Base-by-base conservation (phyloP, 129 eudicot genomes). In the Glebionis coronaria region DNA sequence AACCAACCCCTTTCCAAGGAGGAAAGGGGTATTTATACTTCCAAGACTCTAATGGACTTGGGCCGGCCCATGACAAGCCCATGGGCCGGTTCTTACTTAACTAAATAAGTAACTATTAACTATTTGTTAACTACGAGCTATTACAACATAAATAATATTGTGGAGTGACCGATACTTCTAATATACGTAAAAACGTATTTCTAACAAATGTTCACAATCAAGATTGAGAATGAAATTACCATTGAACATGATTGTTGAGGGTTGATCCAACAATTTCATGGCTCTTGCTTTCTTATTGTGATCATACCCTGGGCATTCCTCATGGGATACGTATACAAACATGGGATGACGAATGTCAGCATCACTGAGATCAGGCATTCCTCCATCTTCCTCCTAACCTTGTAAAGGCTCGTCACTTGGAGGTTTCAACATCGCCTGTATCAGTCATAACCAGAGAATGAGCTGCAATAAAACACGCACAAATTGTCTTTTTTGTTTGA, bases 361-460 rank as follows among this genome's bases (percentile, higher is more conserved):
- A 5, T 85, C 92, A 4, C 76, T 75, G 5, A 85, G 28, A 78
- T 91, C 97, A 40, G 85, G 69, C 65, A 78, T 63, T 3, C 84
- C 82, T 1, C 70, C 57, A 57, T 85, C 96, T 0, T 91, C 97
- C 19, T 51, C 62, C 4, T 66, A 68, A n/a, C n/a, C n/a, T n/a
- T n/a, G n/a, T n/a, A n/a, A n/a, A n/a, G n/a, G n/a, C n/a, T n/a
- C n/a, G n/a, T 87, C 90, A 77, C 97, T 91, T 54, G 97, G 95
- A 63, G 97, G 95, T 68, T 90, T 90, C 73, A 90, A 63, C 97
- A 90, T 90, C 76, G 87, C 97, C 97, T 90, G 83, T 68, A 74
- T 46, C 20, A 70, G 53, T 76, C 31, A 62, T 49, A 76, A 60
- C 28, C 53, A 21, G 18, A 19, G 13, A 51, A 69, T 67, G 12